A percentile compares a stretch with the other conserved stretches of the same genome.
phyloP scores from a whole-genome alignment of 1,284 basidiomycete genomes.

The Stereum hirsutum region DNA sequence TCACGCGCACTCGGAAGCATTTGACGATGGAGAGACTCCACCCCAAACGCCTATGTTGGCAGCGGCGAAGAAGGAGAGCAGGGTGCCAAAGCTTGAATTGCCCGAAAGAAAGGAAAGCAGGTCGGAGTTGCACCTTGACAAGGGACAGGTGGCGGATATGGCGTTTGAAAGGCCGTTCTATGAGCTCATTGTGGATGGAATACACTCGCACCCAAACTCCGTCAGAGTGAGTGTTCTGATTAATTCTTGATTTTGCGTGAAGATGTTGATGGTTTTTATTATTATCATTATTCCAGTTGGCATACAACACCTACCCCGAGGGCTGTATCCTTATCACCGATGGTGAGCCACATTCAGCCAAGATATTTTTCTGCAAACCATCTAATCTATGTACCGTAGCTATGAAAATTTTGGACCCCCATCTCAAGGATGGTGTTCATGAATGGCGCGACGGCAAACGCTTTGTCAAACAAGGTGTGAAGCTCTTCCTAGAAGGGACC shows the following conservation, averaged over 20 bases:
- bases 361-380: neutral
- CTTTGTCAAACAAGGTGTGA: slow-evolving; percentile 75
- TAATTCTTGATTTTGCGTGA: neutral
- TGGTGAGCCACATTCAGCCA: slow-evolving; percentile 34
- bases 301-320: slow-evolving; percentile 74
- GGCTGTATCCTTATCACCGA: slow-evolving; percentile 87
- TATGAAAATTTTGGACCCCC: slow-evolving; percentile 82
- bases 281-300: slow-evolving; percentile 41
- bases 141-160: slow-evolving; percentile 24
- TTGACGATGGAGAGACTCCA: slow-evolving; percentile 54
- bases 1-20: slow-evolving; percentile 44
- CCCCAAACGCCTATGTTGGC: slow-evolving; percentile 40
- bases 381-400: slow-evolving; percentile 32
- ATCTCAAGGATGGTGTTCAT: slow-evolving; percentile 75
- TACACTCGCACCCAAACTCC: slow-evolving; percentile 86
- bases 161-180: slow-evolving; percentile 74
- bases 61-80: slow-evolving; percentile 4
- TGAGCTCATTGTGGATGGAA: slow-evolving; percentile 85
- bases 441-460: slow-evolving; percentile 78
- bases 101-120: slow-evolving; percentile 5
- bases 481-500: slow-evolving; percentile 77
- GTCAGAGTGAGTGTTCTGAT: slow-evolving; percentile 51
- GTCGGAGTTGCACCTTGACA: slow-evolving; percentile 19
- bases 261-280: neutral
- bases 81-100: no score